Evolutionary conservation across 306 rosid genomes (phyloP), one percentile per base, ranked within the genome.

Genomic region (Inga laurina): DNA sequence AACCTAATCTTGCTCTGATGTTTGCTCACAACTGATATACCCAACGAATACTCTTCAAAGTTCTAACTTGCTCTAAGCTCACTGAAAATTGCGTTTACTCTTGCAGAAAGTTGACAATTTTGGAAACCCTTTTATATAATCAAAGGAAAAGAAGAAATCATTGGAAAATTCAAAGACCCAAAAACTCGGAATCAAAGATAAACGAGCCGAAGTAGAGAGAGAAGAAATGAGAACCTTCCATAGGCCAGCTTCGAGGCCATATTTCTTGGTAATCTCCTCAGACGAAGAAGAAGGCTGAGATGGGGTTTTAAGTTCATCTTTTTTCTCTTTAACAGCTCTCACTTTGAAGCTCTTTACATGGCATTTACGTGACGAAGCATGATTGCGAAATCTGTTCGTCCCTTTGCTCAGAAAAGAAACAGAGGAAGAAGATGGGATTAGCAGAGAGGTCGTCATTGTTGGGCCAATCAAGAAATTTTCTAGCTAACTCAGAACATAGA

Each of bases 241-340:
- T 11, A 95, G 92, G 77, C 94, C 98, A 87, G 92, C 97, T 86
- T 95, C 98, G 75, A 95, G 98, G 54, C 98, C 98, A 77, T 90
- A 95, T 79, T 95, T 95, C 78, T 90, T 87, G 15, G 98, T 89
- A 54, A 95, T 82, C 61, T 93, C 97, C 16, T 95, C 98, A 13
- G 92, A 88, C 59, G 95, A 88, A 87, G 97, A 80, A 48, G 93
- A 83, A 12, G 37, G 39, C 21, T 64, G 70, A 30, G 70, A 64
- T 18, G 97, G 86, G 91, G 32, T 81, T 82, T 93, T 80, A 45
- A 84, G 87, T 88, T 93, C 88, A 80, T 92, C 97, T 2, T 94
- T 91, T 87, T 92, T 93, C 91, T 93, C 91, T 82, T 71, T 88
- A 62, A 93, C 83, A 65, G 98, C 93, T 85, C 83, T 85, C 65